Evolutionary conservation across 192 early-diverging fungal genomes (phyloP), one percentile per base, ranked within the genome.

Genomic region (Diversispora epigaea): DNA sequence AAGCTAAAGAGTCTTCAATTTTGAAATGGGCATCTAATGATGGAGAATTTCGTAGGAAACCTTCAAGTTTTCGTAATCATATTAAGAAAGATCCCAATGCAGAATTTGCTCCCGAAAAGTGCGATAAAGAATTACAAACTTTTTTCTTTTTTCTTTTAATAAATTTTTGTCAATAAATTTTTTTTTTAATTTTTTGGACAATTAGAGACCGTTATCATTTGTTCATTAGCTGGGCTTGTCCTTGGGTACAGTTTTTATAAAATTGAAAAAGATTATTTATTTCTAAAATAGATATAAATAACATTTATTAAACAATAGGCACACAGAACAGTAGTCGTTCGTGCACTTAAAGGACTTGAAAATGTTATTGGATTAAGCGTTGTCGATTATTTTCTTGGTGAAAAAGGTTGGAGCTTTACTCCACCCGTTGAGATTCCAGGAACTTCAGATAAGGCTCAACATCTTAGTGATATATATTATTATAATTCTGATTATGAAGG

Each of bases 291-390:
- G 12, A 41, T 63, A 15, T 58, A 10, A 4, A 19, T 21, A 21
- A 8, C 17, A 17, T 6, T 58, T 19, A 9, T 58, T 4, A 19
- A 40, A 17, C 6, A 68, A 49, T 91, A 91, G 93, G 97, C 97
- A 8, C 94, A 97, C 80, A 89, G 96, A 69, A 91, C 94, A 10
- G 79, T 92, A 21, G 89, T 97, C 57, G 94, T 95, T 9, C 89
- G 95, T 71, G 85, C 87, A n/a, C 81, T 99, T 54, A 98, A 98
- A 84, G 95, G 95, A 0, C 88, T 99, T 32, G 89, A 96, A 66
- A 78, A 89, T 60, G 63, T 94, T 54, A 96, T 99, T 70, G 84
- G 89, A 9, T 71, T 97, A 9, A 91, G 93, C n/a, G 93, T 91
- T 9, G 96, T 99, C 14, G 85, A 96, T 84, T 93, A 88, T 79